Base-by-base conservation (phyloP, 169 alveolate genomes). In the Plasmodium falciparum region DNA sequence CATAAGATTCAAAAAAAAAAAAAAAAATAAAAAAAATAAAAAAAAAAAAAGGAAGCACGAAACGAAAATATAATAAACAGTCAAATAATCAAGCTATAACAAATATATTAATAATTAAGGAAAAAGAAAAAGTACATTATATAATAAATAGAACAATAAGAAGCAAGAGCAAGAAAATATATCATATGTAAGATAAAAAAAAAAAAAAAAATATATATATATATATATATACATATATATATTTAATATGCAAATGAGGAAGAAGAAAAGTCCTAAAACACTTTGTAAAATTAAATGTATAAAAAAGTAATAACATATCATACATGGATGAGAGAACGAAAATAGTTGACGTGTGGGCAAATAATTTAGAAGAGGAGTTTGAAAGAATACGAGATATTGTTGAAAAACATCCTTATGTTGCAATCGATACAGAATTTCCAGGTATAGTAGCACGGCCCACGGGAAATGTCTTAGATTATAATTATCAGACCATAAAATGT, bases 371-470 rank as follows among this genome's bases (percentile, higher is more conserved):
- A 92, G 98, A 97, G 94, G 98, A 96, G 67, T 96, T 97, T 91
- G 97, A 93, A 88, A 93, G 92, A 91, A 97, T 97, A 52, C 88
- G 98, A 52, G 98, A 97, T 88, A 94, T 97, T n/a, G 95, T 97
- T 74, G 98, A 97, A 74, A 96, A 83, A 33, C 97, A 90, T 91
- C 98, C 96, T 74, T 97, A 96, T 90, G 97, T 97, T 58, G 97
- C 98, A 29, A 95, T 96, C 61, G 96, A 97, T 88, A 97, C 98
- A 56, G 98, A 97, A 89, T 97, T 97, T 90, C 98, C 98, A n/a
- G 98, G 98, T 26, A 96, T 97, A 22, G 98, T 97, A 45, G 98
- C 96, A 15, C 94, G 97, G 65, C 98, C 98, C 66, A 96, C 98
- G 29, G 93, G 94, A 67, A 92, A 94, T 91, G 92, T 93, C 62